Evolutionary conservation across 371 early-diverging fungal genomes (phyloP).

Genomic region (Mortierella sp.): DNA sequence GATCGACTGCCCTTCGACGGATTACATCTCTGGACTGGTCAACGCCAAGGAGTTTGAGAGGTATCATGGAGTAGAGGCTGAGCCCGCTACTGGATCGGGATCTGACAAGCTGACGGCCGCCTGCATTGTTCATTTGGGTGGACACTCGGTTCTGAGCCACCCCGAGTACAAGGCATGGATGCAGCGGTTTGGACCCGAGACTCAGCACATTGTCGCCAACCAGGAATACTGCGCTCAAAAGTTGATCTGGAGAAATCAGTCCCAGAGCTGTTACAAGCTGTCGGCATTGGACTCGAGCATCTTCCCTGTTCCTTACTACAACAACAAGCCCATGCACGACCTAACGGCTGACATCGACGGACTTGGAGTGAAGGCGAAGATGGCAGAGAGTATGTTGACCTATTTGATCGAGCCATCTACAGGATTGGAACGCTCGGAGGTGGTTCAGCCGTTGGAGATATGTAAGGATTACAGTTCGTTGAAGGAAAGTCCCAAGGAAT

Average conservation of each 20-base stretch:
- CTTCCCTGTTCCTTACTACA: conserved; percentile 77
- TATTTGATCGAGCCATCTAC: conserved; percentile 57
- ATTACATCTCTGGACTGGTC: conserved; percentile 74
- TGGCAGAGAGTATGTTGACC: conserved; percentile 53
- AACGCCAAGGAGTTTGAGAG: conserved; percentile 62
- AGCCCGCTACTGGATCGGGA: background rate
- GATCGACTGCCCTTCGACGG: conserved; percentile 84
- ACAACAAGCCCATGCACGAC: conserved; percentile 57
- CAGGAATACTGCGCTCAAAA: conserved; percentile 69
- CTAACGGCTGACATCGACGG: conserved; percentile 29
- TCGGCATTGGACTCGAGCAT: conserved; percentile 69
- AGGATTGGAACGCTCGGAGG: conserved; percentile 37
- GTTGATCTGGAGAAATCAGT: conserved; percentile 71
- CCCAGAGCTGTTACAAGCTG: conserved; percentile 68
- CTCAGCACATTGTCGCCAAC: conserved; percentile 80
- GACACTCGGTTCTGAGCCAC: conserved; percentile 75
- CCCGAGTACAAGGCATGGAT: conserved; percentile 84
- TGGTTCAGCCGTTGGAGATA: conserved; percentile 12
- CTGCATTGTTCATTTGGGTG: conserved; percentile 79
- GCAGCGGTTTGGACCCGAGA: conserved; percentile 71
- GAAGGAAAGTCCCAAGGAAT: conserved; percentile 13
- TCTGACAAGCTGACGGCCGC: conserved; percentile 28
- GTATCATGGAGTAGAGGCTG: conserved; percentile 33
- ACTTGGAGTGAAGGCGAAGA: conserved; percentile 24
- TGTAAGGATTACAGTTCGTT: conserved; percentile 46